Percentiles rank a stretch among this genome's conserved stretches.
These are phyloP conservation scores for Hanseniaspora jakobsenii DNA, from an alignment of 805 yeast genomes.

Conservation along the genomic window DNA sequence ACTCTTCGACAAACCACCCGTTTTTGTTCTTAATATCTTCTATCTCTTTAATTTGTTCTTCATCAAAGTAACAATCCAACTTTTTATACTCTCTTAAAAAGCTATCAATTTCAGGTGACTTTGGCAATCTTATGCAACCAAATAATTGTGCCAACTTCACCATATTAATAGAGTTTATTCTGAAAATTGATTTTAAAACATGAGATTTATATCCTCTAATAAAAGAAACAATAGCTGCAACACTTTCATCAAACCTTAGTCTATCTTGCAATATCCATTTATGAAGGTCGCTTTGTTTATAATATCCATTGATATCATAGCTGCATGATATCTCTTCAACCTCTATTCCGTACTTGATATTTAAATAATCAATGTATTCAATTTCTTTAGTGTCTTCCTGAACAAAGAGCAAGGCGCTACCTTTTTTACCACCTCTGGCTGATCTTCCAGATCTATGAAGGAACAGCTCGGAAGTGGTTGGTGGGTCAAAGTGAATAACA, in stretches of 20 bases:
- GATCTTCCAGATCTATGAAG: constrained; percentile 92
- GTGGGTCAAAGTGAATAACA: constrained; percentile 90
- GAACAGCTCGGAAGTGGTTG: constrained; percentile 82
- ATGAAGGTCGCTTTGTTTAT: constrained; percentile 19
- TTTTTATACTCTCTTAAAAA: constrained; percentile 24
- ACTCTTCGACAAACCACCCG: constrained; percentile 58
- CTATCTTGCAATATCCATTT: constrained; percentile 62
- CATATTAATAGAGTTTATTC: constrained; percentile 60
- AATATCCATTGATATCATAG: constrained; percentile 16
- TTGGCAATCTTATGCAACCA: constrained; percentile 73
- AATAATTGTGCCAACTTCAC: constrained; percentile 60
- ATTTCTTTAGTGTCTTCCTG: constrained; percentile 59
- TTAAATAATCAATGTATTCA: constrained; percentile 69
- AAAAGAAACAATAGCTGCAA: constrained; percentile 71
- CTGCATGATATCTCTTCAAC: constrained; percentile 25
- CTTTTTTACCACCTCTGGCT: constrained; percentile 78
- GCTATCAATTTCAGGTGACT: constrained; percentile 75
- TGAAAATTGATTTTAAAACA: constrained; percentile 74
- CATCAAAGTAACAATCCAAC: constrained; percentile 36
- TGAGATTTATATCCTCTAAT: constrained; percentile 79
- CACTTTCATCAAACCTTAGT: constrained; percentile 67
- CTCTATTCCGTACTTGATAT: constrained; percentile 46
- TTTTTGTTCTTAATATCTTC: constrained; percentile 24
- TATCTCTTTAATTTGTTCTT: constrained; percentile 28
- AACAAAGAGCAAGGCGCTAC: constrained; percentile 65